Conservation (phyloP, 83 land plant genomes). For the Picea abies region DNA sequence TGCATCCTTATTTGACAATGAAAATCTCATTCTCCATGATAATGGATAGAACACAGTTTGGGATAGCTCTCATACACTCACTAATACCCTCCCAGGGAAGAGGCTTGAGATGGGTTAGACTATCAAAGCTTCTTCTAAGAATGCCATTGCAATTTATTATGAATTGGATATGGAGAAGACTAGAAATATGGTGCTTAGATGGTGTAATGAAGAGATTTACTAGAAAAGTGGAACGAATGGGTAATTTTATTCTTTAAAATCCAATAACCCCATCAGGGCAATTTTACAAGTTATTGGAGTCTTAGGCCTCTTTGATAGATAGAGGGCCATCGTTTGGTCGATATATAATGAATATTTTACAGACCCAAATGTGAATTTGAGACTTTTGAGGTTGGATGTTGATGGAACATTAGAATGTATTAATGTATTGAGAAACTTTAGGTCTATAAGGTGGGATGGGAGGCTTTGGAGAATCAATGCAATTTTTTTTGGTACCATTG, state of each 20-base stretch:
- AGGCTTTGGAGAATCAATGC: conserved; percentile 42
- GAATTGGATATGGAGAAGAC: conserved; percentile 23
- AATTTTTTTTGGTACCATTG: conserved; percentile 36
- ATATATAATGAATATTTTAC: conserved; percentile 37
- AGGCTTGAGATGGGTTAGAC: too few species aligned
- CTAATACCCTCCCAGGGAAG: too few species aligned
- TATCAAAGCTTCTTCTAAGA: too few species aligned
- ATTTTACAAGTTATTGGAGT: conserved; percentile 22
- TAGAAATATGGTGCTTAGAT: conserved; percentile 41
- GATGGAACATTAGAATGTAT: conserved; percentile 46
- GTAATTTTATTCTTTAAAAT: not conserved
- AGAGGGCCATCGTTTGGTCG: conserved; percentile 36
- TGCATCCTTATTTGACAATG: too few species aligned
- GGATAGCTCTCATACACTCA: too few species aligned
- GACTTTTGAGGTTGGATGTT: conserved; percentile 47
- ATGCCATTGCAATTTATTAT: too few species aligned
- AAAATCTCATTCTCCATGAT: too few species aligned
- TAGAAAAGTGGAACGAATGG: conserved; percentile 29
- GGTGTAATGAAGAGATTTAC: conserved; percentile 35
- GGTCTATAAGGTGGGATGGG: conserved; percentile 30
- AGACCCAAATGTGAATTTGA: conserved; percentile 29
- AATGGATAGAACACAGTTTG: too few species aligned
- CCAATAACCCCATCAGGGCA: conserved; percentile 18
- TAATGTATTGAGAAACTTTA: conserved; percentile 17
- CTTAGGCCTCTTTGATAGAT: conserved; percentile 29